phyloP scores from a whole-genome alignment of 2,329 filamentous ascomycete species.

The Fusarium nurragi region DNA sequence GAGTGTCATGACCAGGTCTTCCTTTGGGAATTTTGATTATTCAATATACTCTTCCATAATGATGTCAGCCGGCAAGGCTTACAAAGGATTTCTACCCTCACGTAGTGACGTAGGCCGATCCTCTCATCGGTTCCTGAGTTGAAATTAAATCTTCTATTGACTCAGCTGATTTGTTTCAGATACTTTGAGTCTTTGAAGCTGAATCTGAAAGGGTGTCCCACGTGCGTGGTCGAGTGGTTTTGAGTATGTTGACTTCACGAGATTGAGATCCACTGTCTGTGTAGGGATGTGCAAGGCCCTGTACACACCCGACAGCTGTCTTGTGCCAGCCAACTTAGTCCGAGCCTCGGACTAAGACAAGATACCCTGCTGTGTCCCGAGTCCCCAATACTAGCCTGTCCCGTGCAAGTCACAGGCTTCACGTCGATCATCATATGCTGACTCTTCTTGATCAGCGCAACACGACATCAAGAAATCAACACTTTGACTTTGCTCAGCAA shows the following conservation, averaged over 20 bases:
- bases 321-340: no score
- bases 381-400: no score
- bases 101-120: not conserved
- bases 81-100: not conserved
- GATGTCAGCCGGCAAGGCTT: not conserved
- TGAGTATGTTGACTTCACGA: not conserved
- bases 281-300: not conserved
- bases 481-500: no score
- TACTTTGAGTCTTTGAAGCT: not conserved
- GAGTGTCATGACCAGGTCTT: not conserved
- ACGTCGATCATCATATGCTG: no score
- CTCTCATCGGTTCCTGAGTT: not conserved
- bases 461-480: no score
- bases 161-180: not conserved
- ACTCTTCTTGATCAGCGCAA: no score
- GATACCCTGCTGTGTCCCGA: no score
- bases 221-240: conserved; percentile 2
- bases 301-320: no score
- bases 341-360: no score
- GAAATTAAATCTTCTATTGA: not conserved
- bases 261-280: not conserved
- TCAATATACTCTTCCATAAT: not conserved
- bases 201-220: not conserved
- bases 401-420: no score
- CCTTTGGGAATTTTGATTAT: no score